These are phyloP conservation scores for Metarhizium rileyi DNA, from an alignment of 2,329 filamentous ascomycete species.

Conservation along the genomic window DNA sequence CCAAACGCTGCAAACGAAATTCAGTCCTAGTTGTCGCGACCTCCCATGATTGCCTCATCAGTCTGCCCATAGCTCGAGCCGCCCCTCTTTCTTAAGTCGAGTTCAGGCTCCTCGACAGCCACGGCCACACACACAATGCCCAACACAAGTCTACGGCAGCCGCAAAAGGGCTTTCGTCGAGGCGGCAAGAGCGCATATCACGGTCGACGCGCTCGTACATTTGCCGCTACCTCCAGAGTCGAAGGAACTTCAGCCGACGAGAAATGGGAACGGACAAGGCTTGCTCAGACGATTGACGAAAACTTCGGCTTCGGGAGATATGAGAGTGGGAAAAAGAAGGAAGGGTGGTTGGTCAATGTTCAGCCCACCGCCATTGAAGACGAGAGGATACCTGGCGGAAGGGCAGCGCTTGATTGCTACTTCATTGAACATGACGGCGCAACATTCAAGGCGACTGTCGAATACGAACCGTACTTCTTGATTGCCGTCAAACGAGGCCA, in stretches of 20 bases:
- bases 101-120: slow-evolving; percentile 1
- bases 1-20: not conserved
- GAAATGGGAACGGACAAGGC: slow-evolving; percentile 73
- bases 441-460: slow-evolving; percentile 91
- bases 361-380: slow-evolving; percentile 84
- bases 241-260: slow-evolving; percentile 91
- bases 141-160: slow-evolving; percentile 48
- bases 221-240: slow-evolving; percentile 66
- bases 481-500: slow-evolving; percentile 80
- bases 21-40: not conserved
- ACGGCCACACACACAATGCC: slow-evolving; percentile 35
- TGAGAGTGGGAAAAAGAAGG: slow-evolving; percentile 71
- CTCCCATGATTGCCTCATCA: slow-evolving; percentile 11
- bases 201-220: slow-evolving; percentile 62
- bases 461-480: slow-evolving; percentile 95
- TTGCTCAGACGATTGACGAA: slow-evolving; percentile 88
- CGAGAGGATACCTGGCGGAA: slow-evolving; percentile 70
- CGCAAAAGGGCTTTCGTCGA: slow-evolving; percentile 58
- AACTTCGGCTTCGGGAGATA: slow-evolving; percentile 88
- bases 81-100: slow-evolving; percentile 10
- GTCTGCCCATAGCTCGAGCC: slow-evolving; percentile 11
- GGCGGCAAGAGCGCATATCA: slow-evolving; percentile 61
- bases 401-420: slow-evolving; percentile 90
- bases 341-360: slow-evolving; percentile 94
- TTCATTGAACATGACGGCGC: slow-evolving; percentile 84